These are phyloP conservation scores for Blastocystis sp. DNA, from an alignment of 352 stramenopile genomes.

Conservation along the genomic window DNA sequence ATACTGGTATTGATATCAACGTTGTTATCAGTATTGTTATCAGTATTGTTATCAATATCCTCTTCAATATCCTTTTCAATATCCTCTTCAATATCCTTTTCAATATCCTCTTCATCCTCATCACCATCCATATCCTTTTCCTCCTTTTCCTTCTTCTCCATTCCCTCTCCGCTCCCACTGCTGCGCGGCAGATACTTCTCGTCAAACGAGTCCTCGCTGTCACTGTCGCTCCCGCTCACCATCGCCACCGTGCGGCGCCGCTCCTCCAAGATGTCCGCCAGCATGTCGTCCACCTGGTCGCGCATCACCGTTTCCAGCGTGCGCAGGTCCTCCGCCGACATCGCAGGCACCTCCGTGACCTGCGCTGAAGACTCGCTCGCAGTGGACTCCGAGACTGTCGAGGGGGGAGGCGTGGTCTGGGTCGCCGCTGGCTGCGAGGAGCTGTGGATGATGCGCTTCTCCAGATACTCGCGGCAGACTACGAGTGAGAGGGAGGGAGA, in stretches of 20 bases:
- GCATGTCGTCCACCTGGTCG: slow-evolving; percentile 42
- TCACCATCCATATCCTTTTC: not conserved
- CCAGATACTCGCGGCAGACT: slow-evolving; percentile 40
- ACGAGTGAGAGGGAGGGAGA: not conserved
- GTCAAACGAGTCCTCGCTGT: slow-evolving; percentile 35
- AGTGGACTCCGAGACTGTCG: not conserved
- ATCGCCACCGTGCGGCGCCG: not conserved
- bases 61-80: not conserved
- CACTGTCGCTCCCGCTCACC: not conserved
- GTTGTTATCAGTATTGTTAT: too few relatives aligned
- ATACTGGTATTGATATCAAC: not conserved
- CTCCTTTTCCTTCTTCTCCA: not conserved
- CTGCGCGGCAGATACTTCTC: slow-evolving; percentile 40
- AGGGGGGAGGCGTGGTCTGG: not conserved
- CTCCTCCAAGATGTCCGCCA: slow-evolving; percentile 33
- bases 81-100: not conserved
- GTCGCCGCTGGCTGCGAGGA: not conserved
- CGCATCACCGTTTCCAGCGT: slow-evolving; percentile 27
- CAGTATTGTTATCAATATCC: not conserved
- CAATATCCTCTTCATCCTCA: not conserved
- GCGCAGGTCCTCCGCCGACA: not conserved
- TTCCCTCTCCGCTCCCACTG: not conserved
- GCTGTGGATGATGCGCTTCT: slow-evolving; percentile 34
- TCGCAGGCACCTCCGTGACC: too few relatives aligned
- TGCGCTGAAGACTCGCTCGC: not conserved